A percentile compares a stretch with the other conserved stretches of the same genome.
Evolutionary conservation across 73 alveolate species (phyloP).

Genomic region (Paramecium octaurelia): DNA sequence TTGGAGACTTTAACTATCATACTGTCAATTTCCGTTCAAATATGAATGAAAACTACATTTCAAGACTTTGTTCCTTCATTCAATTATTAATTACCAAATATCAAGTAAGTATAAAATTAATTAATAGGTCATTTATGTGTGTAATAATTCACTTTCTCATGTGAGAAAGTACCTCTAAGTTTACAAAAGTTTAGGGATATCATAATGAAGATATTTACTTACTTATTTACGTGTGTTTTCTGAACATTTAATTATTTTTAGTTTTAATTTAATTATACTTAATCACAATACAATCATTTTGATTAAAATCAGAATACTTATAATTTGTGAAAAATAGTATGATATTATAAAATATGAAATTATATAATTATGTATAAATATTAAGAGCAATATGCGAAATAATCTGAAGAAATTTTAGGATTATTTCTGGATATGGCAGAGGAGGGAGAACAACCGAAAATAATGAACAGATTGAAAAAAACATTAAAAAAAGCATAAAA

Average conservation of each 20-base stretch:
- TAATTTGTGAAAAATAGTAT: background rate
- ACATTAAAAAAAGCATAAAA: background rate
- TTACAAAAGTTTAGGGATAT: background rate
- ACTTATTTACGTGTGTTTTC: background rate
- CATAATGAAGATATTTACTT: background rate
- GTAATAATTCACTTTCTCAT: conserved; percentile 33
- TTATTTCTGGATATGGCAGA: background rate
- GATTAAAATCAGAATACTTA: background rate
- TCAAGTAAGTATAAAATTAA: background rate
- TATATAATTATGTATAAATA: background rate
- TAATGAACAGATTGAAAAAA: background rate
- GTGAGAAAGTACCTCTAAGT: background rate
- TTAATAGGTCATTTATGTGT: background rate
- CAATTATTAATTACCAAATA: background rate
- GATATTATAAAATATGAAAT: background rate
- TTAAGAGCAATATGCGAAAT: background rate
- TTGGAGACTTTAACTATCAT: background rate
- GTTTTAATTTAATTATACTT: background rate
- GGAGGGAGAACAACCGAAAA: background rate
- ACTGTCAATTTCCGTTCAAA: background rate
- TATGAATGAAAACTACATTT: background rate
- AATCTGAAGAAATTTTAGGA: background rate
- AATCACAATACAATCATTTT: background rate
- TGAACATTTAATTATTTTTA: background rate
- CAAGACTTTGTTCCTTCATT: background rate